Evolutionary conservation across 805 yeast species (phyloP).

Genomic region (Spathaspora boniae): DNA sequence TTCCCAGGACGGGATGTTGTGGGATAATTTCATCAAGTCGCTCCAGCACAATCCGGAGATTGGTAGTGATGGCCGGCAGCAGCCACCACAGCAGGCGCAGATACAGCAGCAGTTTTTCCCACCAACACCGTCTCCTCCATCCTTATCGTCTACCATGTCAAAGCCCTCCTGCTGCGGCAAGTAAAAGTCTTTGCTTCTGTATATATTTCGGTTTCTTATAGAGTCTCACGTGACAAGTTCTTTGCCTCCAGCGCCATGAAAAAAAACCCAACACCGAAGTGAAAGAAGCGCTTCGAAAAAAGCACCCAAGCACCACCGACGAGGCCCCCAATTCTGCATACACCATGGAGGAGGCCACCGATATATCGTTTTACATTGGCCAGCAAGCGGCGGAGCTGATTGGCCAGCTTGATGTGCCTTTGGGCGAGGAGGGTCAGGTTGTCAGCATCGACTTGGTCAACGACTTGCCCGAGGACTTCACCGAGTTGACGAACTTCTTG

Average conservation of each 20-base stretch:
- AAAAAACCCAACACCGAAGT: not conserved
- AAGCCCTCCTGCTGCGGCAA: too few species aligned
- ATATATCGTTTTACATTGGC: constrained; percentile 34
- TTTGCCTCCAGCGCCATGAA: too few species aligned
- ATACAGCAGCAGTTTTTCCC: too few species aligned
- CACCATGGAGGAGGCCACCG: constrained; percentile 15
- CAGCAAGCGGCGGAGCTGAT: constrained; percentile 24
- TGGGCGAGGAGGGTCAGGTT: constrained; percentile 64
- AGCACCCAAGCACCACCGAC: not conserved
- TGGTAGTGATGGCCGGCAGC: too few species aligned
- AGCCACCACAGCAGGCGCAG: too few species aligned
- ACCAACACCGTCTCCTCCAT: too few species aligned
- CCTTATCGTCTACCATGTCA: too few species aligned
- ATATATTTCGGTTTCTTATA: too few species aligned
- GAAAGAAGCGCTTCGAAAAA: not conserved
- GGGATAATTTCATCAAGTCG: too few species aligned
- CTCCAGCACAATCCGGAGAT: too few species aligned
- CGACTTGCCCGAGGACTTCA: constrained; percentile 87
- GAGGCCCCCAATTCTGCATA: not conserved
- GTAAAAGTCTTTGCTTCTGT: too few species aligned
- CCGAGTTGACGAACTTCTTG: constrained; percentile 72
- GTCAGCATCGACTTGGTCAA: constrained; percentile 72
- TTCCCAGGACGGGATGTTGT: constrained; percentile 2
- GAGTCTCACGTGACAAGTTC: too few species aligned
- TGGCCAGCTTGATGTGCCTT: constrained; percentile 60